A percentile compares a stretch with the other conserved stretches of the same genome.
phyloP scores from a whole-genome alignment of 1,139 yeast species.

The Kodamaea ohmeri region DNA sequence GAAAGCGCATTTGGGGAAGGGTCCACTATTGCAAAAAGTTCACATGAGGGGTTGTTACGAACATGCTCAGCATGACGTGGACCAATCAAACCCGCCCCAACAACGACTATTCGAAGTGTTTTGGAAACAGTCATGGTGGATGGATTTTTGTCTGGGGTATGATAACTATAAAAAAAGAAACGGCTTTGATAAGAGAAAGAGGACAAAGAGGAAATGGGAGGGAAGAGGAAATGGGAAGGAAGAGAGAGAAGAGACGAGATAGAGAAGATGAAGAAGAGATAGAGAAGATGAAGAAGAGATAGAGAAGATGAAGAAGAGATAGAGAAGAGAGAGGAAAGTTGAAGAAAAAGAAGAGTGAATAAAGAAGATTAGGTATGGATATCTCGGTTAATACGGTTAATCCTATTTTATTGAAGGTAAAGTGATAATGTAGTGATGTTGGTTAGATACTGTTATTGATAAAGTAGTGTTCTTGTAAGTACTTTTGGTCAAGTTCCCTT shows the following conservation, averaged over 20 bases:
- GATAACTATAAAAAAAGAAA: conserved; percentile 2
- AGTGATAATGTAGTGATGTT: too few relatives aligned
- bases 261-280: neutral
- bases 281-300: neutral
- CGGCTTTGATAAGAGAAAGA: neutral
- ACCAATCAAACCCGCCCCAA: conserved; percentile 44
- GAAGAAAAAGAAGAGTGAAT: conserved; percentile 1
- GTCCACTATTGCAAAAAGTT: conserved; percentile 36
- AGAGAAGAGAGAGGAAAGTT: neutral
- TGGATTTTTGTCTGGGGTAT: conserved; percentile 8
- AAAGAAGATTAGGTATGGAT: too few relatives aligned
- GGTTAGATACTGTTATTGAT: too few relatives aligned
- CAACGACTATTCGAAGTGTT: conserved; percentile 23
- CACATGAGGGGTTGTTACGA: conserved; percentile 23
- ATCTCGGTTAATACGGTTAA: too few relatives aligned
- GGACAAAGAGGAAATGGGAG: neutral
- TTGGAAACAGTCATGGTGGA: conserved; percentile 17
- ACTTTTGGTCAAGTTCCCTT: too few relatives aligned
- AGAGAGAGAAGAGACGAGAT: neutral
- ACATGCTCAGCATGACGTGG: conserved; percentile 43
- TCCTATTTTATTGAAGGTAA: too few relatives aligned
- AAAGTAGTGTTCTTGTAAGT: too few relatives aligned
- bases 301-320: neutral
- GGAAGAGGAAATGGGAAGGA: neutral
- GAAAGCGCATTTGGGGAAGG: conserved; percentile 25